A percentile compares a stretch with the other conserved stretches of the same genome.
Evolutionary conservation across 192 early-diverging fungal species (phyloP).

Genomic region (Rhizophlyctis rosea): DNA sequence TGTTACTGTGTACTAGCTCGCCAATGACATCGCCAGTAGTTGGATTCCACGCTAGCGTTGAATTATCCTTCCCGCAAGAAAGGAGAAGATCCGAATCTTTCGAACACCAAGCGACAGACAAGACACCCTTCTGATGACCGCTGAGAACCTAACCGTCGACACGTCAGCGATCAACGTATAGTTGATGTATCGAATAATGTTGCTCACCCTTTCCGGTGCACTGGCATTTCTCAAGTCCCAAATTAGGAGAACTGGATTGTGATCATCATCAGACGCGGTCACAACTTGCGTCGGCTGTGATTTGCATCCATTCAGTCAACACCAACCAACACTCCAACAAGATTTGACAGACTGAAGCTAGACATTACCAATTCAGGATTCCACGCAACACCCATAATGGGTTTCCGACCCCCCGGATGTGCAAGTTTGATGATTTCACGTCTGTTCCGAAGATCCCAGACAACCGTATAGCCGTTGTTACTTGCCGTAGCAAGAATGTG

Average conservation of each 20-base stretch:
- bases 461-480: slow-evolving; percentile 87
- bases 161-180: not conserved
- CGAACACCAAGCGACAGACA: slow-evolving; percentile 92
- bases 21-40: slow-evolving; percentile 77
- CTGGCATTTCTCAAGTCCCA: slow-evolving; percentile 97
- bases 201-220: slow-evolving; percentile 73
- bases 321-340: too few species aligned
- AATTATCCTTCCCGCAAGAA: slow-evolving; percentile 93
- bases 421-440: slow-evolving; percentile 80
- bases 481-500: slow-evolving; percentile 92
- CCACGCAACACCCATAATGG: slow-evolving; percentile 84
- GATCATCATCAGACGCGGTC: slow-evolving; percentile 89
- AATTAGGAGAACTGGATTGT: slow-evolving; percentile 78
- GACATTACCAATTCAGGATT: slow-evolving; percentile 73
- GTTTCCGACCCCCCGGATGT: slow-evolving; percentile 63
- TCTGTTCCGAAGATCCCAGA: slow-evolving; percentile 91
- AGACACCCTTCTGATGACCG: slow-evolving; percentile 88
- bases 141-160: slow-evolving; percentile 49
- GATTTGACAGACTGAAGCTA: too few species aligned
- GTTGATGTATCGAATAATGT: not conserved
- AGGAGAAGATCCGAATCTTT: slow-evolving; percentile 90
- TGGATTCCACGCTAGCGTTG: slow-evolving; percentile 94
- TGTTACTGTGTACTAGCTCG: slow-evolving; percentile 77
- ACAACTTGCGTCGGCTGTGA: slow-evolving; percentile 86
- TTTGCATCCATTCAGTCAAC: too few species aligned